Base-by-base conservation (phyloP, 1,139 yeast species). In the Geotrichum siamense region DNA sequence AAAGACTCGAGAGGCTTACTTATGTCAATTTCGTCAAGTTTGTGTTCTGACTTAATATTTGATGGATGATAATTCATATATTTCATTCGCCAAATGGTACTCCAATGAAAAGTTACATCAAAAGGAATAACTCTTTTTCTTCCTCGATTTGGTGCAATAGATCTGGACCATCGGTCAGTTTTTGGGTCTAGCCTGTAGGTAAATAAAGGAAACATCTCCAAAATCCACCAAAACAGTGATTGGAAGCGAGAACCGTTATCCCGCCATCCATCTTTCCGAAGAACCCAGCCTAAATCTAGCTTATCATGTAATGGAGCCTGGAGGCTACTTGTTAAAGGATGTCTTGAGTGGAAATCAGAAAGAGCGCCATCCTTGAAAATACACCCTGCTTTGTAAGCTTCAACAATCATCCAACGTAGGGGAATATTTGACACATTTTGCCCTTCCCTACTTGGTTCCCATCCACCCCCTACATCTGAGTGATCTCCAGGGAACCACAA, bases 401-500 rank as follows among this genome's bases (percentile, higher is more conserved):
- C 76, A 3, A 70, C 62, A 13, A 78, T 48, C 59, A 79, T 74
- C 84, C 84, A 79, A 48, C 79, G 64, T 19, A 79, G 60, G 0
- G 83, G 63, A 12, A 76, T 52, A 51, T 75, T 69, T 0, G 76
- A 63, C 12, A 71, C 43, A 31, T 57, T 58, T 38, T 66, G 70
- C 2, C 71, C 70, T 0, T 56, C 50, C 34, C 63, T 54, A 51
- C 72, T 75, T 3, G 68, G 60, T 1, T 64, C 58, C 76, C 79
- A 76, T 3, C 82, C 81, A 2, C 84, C 84, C 2, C 85, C 84
- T 48, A 76, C 62, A 57, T 79, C 84, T 2, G 79, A 69, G 58
- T 79, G 85, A 55, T 75, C 76, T 1, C 85, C 85, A 0, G 82
- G 75, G 54, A 79, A 79, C 78, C 79, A 78, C 39, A 73, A 58